Evolutionary conservation across 2,329 filamentous ascomycete species (phyloP).

Genomic region (Neofusicoccum ribis): DNA sequence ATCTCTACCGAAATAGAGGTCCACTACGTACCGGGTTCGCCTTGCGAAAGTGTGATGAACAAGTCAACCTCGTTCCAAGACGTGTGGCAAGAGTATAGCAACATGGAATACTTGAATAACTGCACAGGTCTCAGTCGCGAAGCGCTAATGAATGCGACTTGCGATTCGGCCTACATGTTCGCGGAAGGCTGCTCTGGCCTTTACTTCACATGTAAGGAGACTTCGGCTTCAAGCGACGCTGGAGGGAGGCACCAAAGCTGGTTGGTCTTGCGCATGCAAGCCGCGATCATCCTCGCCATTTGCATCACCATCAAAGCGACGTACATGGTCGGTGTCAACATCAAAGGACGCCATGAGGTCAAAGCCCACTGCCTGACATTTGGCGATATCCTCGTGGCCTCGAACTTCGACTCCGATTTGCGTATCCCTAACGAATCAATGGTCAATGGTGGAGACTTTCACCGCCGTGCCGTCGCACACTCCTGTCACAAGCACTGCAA

Average conservation of each 20-base stretch:
- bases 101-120: neutral
- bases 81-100: neutral
- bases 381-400: constrained; percentile 33
- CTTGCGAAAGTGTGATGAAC: neutral
- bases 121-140: neutral
- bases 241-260: neutral
- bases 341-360: constrained; percentile 27
- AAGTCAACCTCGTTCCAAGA: neutral
- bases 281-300: constrained; percentile 29
- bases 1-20: neutral
- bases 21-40: neutral
- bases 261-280: constrained; percentile 34
- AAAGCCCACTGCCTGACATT: constrained; percentile 34
- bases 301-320: constrained; percentile 30
- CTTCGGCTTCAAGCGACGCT: neutral
- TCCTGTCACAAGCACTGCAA: constrained; percentile 35
- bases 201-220: neutral
- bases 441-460: constrained; percentile 33
- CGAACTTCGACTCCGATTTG: constrained; percentile 30
- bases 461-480: constrained; percentile 27
- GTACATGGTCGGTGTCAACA: constrained; percentile 34
- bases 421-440: constrained; percentile 33
- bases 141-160: neutral
- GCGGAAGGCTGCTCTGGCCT: neutral
- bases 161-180: neutral